Conservation (phyloP, 257 asterid species). For the Mitragyna speciosa region DNA sequence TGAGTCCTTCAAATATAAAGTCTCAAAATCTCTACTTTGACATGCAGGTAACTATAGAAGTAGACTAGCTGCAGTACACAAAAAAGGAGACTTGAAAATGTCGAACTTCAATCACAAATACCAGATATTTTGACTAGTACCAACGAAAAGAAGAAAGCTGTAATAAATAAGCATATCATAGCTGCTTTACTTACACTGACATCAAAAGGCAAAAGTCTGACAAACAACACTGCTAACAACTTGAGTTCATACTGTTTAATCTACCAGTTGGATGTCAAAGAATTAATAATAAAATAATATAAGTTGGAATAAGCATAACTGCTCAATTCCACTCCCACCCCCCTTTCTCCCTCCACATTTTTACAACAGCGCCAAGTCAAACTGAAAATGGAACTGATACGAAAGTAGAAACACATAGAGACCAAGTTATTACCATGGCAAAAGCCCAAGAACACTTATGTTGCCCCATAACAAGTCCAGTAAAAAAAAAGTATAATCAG, state of each 20-base stretch:
- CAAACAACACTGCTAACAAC: background rate
- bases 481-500: no score
- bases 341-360: no score
- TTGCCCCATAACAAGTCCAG: no score
- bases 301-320: background rate
- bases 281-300: no score
- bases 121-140: background rate
- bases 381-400: no score
- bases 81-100: background rate
- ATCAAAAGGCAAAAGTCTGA: background rate
- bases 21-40: background rate
- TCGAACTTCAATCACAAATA: background rate
- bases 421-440: background rate
- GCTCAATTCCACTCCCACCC: no score
- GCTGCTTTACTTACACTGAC: no score
- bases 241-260: background rate
- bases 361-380: no score
- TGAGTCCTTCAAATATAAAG: background rate
- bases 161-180: background rate
- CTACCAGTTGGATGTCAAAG: background rate
- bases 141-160: background rate
- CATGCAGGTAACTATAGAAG: background rate
- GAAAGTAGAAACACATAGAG: background rate
- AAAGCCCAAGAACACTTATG: no score
- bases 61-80: background rate